These are phyloP conservation scores for Zanthoxylum bungeanum DNA, from an alignment of 345 rosid species.

Conservation along the genomic window DNA sequence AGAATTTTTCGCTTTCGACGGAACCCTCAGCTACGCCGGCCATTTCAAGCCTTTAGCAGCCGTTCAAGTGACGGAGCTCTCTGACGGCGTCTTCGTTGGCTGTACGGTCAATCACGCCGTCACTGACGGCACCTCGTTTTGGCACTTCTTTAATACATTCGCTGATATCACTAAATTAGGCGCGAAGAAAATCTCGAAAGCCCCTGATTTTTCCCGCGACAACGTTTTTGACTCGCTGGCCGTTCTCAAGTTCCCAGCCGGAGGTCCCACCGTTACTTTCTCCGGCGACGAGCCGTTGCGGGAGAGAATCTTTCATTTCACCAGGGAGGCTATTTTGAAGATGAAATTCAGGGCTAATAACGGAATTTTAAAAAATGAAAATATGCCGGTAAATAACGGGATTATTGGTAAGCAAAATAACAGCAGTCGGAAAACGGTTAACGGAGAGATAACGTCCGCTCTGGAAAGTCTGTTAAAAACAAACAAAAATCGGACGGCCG, in stretches of 20 bases:
- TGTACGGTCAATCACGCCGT: constrained; percentile 84
- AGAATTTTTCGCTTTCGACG: constrained; percentile 68
- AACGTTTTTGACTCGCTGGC: constrained; percentile 61
- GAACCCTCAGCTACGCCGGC: constrained; percentile 74
- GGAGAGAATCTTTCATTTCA: constrained; percentile 81
- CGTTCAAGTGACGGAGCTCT: constrained; percentile 78
- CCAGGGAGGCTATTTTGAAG: constrained; percentile 62
- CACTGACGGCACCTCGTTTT: constrained; percentile 85
- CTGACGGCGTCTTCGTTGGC: constrained; percentile 75
- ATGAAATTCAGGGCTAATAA: constrained; percentile 58
- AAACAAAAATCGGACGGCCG: constrained; percentile 36
- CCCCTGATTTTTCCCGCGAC: constrained; percentile 62
- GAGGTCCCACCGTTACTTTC: constrained; percentile 76
- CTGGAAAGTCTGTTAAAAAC: constrained; percentile 13
- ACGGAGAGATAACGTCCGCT: constrained; percentile 42
- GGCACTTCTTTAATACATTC: constrained; percentile 92
- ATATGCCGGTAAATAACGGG: constrained; percentile 26
- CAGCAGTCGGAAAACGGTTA: constrained; percentile 47
- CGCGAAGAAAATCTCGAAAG: constrained; percentile 48
- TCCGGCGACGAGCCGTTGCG: constrained; percentile 68
- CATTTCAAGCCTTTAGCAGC: constrained; percentile 70
- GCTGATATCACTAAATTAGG: constrained; percentile 77
- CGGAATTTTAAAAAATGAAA: constrained; percentile 8
- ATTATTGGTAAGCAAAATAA: constrained; percentile 45
- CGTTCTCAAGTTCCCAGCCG: constrained; percentile 64